Evolutionary conservation across 1,139 yeast species (phyloP).

Genomic region (Taphrina pruni): DNA sequence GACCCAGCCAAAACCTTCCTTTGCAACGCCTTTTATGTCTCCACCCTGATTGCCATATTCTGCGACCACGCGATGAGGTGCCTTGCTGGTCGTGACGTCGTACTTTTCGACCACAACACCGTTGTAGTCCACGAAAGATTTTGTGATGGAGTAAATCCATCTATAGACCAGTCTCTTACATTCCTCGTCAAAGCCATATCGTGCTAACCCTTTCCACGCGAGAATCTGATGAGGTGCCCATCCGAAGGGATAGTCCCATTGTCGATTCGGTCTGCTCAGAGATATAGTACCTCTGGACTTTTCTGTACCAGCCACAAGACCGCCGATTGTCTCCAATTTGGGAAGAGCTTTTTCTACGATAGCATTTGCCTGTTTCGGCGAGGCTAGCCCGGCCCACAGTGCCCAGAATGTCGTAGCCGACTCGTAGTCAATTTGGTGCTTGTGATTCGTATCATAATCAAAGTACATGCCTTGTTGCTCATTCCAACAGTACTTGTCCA

Average conservation of each 20-base stretch:
- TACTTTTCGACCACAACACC: conserved; percentile 97
- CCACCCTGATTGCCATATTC: conserved; percentile 98
- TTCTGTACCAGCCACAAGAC: conserved; percentile 84
- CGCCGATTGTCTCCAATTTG: conserved; percentile 84
- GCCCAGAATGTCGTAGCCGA: conserved; percentile 95
- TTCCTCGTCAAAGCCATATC: conserved; percentile 71
- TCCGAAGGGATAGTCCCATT: conserved; percentile 98
- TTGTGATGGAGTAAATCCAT: conserved; percentile 89
- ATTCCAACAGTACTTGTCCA: conserved; percentile 83
- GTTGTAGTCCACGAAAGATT: conserved; percentile 89
- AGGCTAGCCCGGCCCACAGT: conserved; percentile 80
- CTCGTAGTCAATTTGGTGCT: conserved; percentile 69
- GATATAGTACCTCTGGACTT: conserved; percentile 75
- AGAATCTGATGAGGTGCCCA: conserved; percentile 99
- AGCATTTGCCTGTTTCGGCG: conserved; percentile 71
- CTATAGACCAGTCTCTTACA: conserved; percentile 79
- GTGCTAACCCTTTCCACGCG: conserved; percentile 84
- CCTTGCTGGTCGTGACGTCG: conserved; percentile 80
- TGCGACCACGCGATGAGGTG: conserved; percentile 91
- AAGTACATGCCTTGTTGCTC: conserved; percentile 77
- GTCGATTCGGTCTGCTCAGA: conserved; percentile 78
- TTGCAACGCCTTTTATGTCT: conserved; percentile 89
- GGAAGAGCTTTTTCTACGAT: conserved; percentile 67
- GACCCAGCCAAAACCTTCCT: conserved; percentile 96
- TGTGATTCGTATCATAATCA: conserved; percentile 75